Base-by-base conservation (phyloP, 2,329 filamentous ascomycete species). In the Claviceps maximensis region DNA sequence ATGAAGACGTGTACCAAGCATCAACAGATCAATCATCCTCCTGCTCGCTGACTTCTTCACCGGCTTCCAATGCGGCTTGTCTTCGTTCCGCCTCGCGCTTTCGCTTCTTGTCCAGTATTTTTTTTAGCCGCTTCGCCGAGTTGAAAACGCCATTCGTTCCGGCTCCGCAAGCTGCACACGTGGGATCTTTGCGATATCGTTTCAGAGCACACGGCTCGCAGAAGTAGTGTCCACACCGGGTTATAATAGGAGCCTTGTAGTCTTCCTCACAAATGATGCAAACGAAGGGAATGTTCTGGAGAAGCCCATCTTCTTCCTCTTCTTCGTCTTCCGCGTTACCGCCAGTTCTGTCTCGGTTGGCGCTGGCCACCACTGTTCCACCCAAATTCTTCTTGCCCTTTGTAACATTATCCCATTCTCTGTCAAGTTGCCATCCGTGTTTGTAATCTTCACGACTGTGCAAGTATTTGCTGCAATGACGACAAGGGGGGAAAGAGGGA, bases 211-310 rank as follows among this genome's bases (percentile, higher is more conserved):
- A 98, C 1, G 78, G 75, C 67, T 96, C 87, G 65, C 93, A 98
- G 64, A 97, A 97, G 67, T 97, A 97, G 67, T 98, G 93, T 0
- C 89, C 87, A 60, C 93, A 98, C 58, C 89, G 86, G 13, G 93
- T 97, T 25, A 91, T 73, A 13, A 97, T 79, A 0, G 93, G 91
- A 54, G 80, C 77, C 61, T 82, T 85, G 69, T 95, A 96, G 1
- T 82, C 69, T 40, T 82, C 78, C 61, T 84, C 82, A 74, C 90
- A 96, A 56, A 95, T 88, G 58, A 95, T 80, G 67, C 90, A 96
- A 1, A 82, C 87, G 64, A 95, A 95, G 0, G 90, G 90, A 23
- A 95, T 95, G 61, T 83, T 86, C 64, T 90, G 83, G 50, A 95
- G 71, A 64, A 91, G 70, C 21, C 81, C 83, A 46, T 86, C 81